Conservation (phyloP, 1,139 yeast species). For the Sugiyamaella novakii region DNA sequence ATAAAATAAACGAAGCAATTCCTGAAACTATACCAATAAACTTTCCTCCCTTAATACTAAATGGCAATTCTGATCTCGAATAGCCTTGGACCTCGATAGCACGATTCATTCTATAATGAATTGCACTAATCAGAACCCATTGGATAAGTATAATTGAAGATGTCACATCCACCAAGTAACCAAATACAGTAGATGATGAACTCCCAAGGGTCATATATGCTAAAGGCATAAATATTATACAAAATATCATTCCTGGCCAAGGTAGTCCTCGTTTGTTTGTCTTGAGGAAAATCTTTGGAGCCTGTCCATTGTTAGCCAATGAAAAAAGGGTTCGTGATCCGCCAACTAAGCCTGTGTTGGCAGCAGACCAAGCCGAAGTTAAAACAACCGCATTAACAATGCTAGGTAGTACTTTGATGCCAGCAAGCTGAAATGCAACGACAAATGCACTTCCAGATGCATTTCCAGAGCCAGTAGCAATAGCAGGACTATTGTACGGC, state of each 20-base stretch:
- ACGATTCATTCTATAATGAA: slow-evolving; percentile 76
- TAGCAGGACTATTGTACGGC: slow-evolving; percentile 55
- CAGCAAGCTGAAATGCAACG: slow-evolving; percentile 60
- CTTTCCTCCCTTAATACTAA: slow-evolving; percentile 64
- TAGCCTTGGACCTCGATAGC: slow-evolving; percentile 72
- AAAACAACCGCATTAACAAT: slow-evolving; percentile 73
- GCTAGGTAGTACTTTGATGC: slow-evolving; percentile 63
- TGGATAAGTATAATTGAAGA: slow-evolving; percentile 83
- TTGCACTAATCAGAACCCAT: slow-evolving; percentile 76
- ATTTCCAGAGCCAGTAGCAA: slow-evolving; percentile 49
- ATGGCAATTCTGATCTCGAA: slow-evolving; percentile 65
- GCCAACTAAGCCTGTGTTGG: slow-evolving; percentile 75
- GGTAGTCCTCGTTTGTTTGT: slow-evolving; percentile 79
- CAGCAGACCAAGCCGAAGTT: slow-evolving; percentile 70
- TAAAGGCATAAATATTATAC: slow-evolving; percentile 63
- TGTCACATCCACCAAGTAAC: slow-evolving; percentile 81
- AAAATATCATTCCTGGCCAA: slow-evolving; percentile 59
- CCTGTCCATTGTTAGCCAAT: slow-evolving; percentile 77
- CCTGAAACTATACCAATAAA: slow-evolving; percentile 16
- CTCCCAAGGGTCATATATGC: slow-evolving; percentile 71
- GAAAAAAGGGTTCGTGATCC: slow-evolving; percentile 83
- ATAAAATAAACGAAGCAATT: slow-evolving; percentile 13
- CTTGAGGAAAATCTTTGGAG: slow-evolving; percentile 72
- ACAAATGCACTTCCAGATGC: slow-evolving; percentile 73
- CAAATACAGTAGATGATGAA: slow-evolving; percentile 64